Percentiles rank a stretch among this genome's conserved stretches.
These are phyloP conservation scores for Breviolum minutum DNA, from an alignment of 73 alveolate species.

Conservation along the genomic window DNA sequence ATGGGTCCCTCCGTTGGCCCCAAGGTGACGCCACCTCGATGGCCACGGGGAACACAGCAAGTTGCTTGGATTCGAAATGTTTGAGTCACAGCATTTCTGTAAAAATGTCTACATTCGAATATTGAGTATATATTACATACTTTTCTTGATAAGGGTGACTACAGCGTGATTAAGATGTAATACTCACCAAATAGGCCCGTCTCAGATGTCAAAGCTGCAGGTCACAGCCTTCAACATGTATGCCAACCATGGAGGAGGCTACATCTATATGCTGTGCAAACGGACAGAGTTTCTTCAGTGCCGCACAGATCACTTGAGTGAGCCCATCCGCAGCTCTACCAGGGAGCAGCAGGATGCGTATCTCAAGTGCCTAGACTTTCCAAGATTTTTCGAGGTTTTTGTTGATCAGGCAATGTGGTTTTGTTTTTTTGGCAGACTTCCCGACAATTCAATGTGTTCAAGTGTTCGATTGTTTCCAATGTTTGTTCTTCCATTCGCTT, in stretches of 20 bases:
- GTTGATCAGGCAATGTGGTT: no score
- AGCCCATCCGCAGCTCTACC: slow-evolving; percentile 52
- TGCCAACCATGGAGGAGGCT: slow-evolving; percentile 89
- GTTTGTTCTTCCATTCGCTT: no score
- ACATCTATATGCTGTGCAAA: slow-evolving; percentile 69
- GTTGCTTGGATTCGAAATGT: no score
- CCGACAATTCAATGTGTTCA: no score
- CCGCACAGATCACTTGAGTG: neutral
- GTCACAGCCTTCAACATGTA: slow-evolving; percentile 72
- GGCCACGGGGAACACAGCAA: slow-evolving; percentile 30
- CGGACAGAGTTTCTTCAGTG: slow-evolving; percentile 9
- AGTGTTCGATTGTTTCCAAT: no score
- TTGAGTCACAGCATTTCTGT: no score
- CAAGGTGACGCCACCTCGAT: slow-evolving; percentile 41
- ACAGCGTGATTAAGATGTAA: no score
- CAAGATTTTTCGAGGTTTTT: neutral
- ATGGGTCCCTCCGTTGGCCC: slow-evolving; percentile 51
- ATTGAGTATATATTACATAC: no score
- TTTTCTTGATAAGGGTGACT: no score
- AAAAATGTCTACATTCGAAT: no score
- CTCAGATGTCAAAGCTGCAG: neutral
- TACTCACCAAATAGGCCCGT: no score
- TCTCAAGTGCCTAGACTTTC: neutral
- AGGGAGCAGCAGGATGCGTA: slow-evolving; percentile 51
- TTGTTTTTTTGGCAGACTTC: no score